Conservation (phyloP, 768 basidiomycete species). For the Suillus americanus region DNA sequence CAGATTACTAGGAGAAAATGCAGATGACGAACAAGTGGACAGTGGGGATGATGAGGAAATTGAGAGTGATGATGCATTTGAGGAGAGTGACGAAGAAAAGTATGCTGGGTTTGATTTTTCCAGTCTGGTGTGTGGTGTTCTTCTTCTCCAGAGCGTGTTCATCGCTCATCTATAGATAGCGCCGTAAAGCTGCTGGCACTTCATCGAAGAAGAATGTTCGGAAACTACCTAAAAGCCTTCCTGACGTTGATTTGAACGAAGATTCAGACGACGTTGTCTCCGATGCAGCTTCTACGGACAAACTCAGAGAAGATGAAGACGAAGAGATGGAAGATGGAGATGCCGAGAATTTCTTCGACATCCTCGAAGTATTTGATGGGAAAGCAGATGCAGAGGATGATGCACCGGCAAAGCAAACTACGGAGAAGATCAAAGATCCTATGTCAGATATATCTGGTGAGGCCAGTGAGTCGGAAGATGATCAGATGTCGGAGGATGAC, state of each 20-base stretch:
- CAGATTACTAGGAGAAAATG: conserved; percentile 52
- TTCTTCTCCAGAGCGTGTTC: neutral
- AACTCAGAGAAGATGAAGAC: conserved; percentile 30
- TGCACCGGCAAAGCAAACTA: neutral
- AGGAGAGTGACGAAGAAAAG: conserved; percentile 77
- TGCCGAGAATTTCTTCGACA: conserved; percentile 59
- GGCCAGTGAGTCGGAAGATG: conserved; percentile 33
- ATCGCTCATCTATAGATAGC: conserved; percentile 11
- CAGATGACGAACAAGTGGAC: conserved; percentile 53
- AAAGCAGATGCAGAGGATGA: conserved; percentile 40
- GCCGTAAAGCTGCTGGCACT: conserved; percentile 23
- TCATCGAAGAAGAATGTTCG: conserved; percentile 21
- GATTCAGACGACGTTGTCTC: conserved; percentile 36
- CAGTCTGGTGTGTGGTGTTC: conserved; percentile 13
- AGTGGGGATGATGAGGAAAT: conserved; percentile 83
- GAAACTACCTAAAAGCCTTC: conserved; percentile 34
- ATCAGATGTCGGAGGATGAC: conserved; percentile 36
- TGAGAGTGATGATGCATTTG: conserved; percentile 82
- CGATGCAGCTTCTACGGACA: conserved; percentile 24
- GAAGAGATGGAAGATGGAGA: conserved; percentile 49
- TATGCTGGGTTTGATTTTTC: conserved; percentile 61
- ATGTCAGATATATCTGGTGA: conserved; percentile 4
- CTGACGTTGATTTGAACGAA: conserved; percentile 69
- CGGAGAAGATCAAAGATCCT: neutral
- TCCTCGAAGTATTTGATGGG: conserved; percentile 67